Evolutionary conservation across 2,329 filamentous ascomycete genomes (phyloP), one percentile per base, ranked within the genome.

Genomic region (Helicocarpus griseus): DNA sequence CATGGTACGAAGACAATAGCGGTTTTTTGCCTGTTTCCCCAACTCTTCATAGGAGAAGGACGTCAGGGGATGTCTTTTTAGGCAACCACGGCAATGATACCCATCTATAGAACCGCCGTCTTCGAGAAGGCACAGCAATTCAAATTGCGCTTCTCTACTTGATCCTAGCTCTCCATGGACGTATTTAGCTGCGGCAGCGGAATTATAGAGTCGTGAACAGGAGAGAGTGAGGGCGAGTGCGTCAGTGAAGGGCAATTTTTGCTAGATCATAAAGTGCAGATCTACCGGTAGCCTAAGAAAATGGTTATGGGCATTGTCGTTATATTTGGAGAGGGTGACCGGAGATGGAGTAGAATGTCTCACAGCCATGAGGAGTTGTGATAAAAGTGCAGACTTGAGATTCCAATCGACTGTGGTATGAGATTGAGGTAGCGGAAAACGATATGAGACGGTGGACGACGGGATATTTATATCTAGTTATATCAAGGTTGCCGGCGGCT

Each of bases 1-100:
- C 24, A 31, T 48, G 9, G 44, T 48, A 33, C 24, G 44, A 28
- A 48, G 44, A 31, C 44, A 33, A 33, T 48, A 48, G n/a, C 44
- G 44, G 9, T 48, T 28, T 29, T 33, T 48, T 11, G 44, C 26
- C 13, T 33, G 22, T 48, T 48, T 48, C 28, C 13, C 44, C 13
- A 33, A 17, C 28, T 48, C 44, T 28, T 48, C 29, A 28, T 31
- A 14, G 3, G 44, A 31, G 26, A 48, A 31, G n/a, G 44, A 31
- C 14, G 11, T 21, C 24, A 48, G 13, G 31, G 44, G 5, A 33
- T 48, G 22, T 35, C 24, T 48, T 21, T 48, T 29, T 17, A 29
- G 5, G 29, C 44, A 48, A 11, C 44, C 44, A 14, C 33, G 44
- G n/a, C 44, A 48, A 35, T 35, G 29, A 17, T 48, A 48, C 9